These are phyloP conservation scores for Globisporangium orthogonon DNA, from an alignment of 352 stramenopile species.

Conservation along the genomic window DNA sequence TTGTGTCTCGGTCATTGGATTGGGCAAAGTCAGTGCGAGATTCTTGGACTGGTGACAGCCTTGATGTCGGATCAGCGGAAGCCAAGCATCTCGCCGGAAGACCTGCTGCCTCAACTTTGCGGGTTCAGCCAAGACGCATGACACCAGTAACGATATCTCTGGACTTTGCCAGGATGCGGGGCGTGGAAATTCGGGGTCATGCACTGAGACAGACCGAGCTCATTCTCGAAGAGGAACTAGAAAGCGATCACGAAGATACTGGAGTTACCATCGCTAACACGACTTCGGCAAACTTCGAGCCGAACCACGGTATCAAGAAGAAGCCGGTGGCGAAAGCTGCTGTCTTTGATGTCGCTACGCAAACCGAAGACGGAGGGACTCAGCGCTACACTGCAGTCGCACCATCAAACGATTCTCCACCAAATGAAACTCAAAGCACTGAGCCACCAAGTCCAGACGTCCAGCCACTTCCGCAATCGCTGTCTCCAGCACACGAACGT, in stretches of 20 bases:
- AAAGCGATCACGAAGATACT: background rate
- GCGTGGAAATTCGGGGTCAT: background rate
- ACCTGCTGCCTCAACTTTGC: no score
- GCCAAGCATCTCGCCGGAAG: no score
- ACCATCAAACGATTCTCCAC: background rate
- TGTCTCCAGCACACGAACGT: background rate
- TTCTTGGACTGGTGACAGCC: background rate
- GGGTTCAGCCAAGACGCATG: background rate
- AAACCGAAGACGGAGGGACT: background rate
- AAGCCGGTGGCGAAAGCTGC: background rate
- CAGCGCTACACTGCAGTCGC: background rate
- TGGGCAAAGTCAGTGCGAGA: background rate
- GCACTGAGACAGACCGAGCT: constrained; percentile 1
- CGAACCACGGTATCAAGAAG: background rate
- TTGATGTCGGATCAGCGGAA: background rate
- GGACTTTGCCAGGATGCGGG: constrained; percentile 3
- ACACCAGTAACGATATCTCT: constrained; percentile 31
- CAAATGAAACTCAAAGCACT: no score
- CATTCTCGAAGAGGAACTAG: constrained; percentile 4
- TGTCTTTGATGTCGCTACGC: background rate
- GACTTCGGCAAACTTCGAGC: background rate
- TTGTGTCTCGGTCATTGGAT: constrained; percentile 3
- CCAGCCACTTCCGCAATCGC: background rate
- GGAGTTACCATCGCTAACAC: background rate
- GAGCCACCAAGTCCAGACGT: no score